These are phyloP conservation scores for Fragaria nilgerrensis DNA, from an alignment of 306 rosid genomes.

Conservation along the genomic window DNA sequence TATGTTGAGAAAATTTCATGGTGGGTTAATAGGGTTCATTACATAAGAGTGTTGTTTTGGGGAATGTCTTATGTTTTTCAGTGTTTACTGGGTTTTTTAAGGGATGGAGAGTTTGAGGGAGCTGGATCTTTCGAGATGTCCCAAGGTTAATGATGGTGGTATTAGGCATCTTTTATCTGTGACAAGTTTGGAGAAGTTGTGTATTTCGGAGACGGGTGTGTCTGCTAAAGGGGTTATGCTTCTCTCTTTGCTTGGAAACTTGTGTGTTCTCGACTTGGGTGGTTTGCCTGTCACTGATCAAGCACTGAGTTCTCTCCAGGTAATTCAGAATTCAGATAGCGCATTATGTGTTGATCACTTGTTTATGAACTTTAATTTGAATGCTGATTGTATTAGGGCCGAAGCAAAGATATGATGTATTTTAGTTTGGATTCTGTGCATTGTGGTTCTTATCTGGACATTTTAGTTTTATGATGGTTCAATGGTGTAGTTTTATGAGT, in stretches of 20 bases:
- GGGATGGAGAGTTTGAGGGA: slow-evolving; percentile 65
- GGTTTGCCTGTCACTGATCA: slow-evolving; percentile 82
- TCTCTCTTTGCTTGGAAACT: slow-evolving; percentile 54
- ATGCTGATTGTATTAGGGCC: background rate
- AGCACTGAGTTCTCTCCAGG: slow-evolving; percentile 63
- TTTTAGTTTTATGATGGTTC: background rate
- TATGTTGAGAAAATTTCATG: background rate
- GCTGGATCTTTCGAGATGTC: slow-evolving; percentile 75
- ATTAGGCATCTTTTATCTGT: slow-evolving; percentile 63
- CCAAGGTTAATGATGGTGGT: slow-evolving; percentile 68
- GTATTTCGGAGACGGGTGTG: slow-evolving; percentile 63
- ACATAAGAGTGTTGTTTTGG: background rate
- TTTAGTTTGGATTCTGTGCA: slow-evolving; percentile 1
- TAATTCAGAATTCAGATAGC: slow-evolving; percentile 11
- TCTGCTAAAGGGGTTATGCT: slow-evolving; percentile 62
- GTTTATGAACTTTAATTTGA: background rate
- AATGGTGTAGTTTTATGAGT: background rate
- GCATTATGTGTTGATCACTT: background rate
- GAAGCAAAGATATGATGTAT: background rate
- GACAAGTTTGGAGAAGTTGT: slow-evolving; percentile 58
- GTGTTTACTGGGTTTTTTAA: slow-evolving; percentile 19
- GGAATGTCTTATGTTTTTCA: background rate
- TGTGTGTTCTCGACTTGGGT: slow-evolving; percentile 77
- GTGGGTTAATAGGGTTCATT: background rate
- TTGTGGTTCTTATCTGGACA: background rate